Evolutionary conservation across 352 stramenopile genomes (phyloP), one percentile per base, ranked within the genome.

Genomic region (Globisporangium ultimum): DNA sequence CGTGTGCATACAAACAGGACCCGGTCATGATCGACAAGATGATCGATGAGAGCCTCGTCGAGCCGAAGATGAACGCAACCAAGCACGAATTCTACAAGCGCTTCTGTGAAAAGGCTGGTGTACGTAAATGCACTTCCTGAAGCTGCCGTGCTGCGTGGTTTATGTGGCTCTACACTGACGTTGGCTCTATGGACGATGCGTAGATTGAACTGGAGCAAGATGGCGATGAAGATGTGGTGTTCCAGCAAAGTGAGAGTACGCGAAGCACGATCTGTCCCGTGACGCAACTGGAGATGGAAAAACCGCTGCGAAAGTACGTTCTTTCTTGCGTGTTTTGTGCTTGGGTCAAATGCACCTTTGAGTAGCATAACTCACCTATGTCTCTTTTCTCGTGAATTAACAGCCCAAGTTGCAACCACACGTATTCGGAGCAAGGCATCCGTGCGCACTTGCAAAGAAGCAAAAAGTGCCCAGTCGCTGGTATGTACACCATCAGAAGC

Each of bases 391-490:
- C n/a, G 43, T 45, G 21, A 20, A n/a, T 10, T 21, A 60, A 49
- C 55, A 95, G 86, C 58, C 80, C 78, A 13, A 69, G 55, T 14
- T 95, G 86, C 62, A 74, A 74, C 24, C 86, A 95, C 67, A 87
- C 86, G 49, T 95, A 95, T 64, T 93, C 81, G 22, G 76, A 89
- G 46, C 73, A 85, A 51, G 86, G 86, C 14, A 95, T 95, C 52
- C 68, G 69, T 20, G 43, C 81, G 0, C 86, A 95, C 46, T 69
- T 95, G 18, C 74, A 87, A 45, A 77, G 74, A 56, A 92, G 67
- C 56, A 85, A 76, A 20, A 91, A 85, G 46, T 95, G 86, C 32
- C 86, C 86, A 15, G 80, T 95, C 18, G 86, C 80, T 52, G 84
- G 84, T 89, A 58, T 21, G 63, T 55, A 2, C 9, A 12, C 34